Evolutionary conservation across 1,284 basidiomycete genomes (phyloP), one percentile per base, ranked within the genome.

Genomic region (Moesziomyces globuligerus): DNA sequence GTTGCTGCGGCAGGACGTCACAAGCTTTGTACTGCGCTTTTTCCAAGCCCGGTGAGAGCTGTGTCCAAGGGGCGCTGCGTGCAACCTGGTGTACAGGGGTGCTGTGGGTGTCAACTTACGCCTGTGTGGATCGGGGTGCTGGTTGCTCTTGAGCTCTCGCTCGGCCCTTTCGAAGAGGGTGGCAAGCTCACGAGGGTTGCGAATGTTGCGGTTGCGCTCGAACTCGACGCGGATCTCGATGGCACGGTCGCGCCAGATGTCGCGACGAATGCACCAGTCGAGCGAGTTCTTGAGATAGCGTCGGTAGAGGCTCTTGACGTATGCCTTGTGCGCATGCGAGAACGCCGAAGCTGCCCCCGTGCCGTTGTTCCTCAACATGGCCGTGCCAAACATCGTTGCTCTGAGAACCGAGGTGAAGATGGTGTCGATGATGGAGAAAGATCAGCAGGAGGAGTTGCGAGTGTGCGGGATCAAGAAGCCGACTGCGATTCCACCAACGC

Each of bases 51-150:
- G 13, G 7, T 34, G 32, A 4, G 13, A 4, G 6, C 2, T 23
- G 29, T 15, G 23, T 20, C 4, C 9, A 9, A 44, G 28, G 6
- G 10, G 8, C 25, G 29, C 3, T 28, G 17, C 9, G n/a, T 44
- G 17, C 6, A 1, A 18, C 18, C 25, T 28, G n/a, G 28, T 20
- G 24, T 28, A 15, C 18, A 3, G 7, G 37, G 18, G 18, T 32
- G 18, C 10, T 15, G 17, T 10, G 17, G 7, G 13, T 15, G 39
- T 6, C 24, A 23, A 86, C 88, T 85, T 84, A 96, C 94, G 85
- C 83, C 90, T 90, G 84, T 94, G 93, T 47, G 94, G 94, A 84
- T 96, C 94, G 11, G 93, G 94, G 83, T 97, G 94, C 69, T 85
- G 85, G 75, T 85, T 87, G 28, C 83, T 84, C 15, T 88, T 89